Evolutionary conservation across 495 filamentous ascomycete genomes (phyloP), one percentile per base, ranked within the genome.

Genomic region (Penicillium diatomitis): DNA sequence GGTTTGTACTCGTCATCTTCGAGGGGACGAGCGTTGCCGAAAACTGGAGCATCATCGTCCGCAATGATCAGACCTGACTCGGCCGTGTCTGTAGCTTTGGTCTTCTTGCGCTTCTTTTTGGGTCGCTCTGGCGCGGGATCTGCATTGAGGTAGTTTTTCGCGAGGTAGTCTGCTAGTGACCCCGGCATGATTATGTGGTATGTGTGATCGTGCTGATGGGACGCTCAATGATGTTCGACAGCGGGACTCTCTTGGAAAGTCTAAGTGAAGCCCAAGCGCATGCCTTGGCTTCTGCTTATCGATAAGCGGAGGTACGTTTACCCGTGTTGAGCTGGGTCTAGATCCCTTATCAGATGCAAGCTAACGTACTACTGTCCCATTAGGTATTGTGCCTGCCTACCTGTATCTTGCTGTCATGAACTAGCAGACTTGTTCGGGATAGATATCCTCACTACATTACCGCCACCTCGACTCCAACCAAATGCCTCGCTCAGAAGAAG

Each of bases 81-180:
- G 40, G 68, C 62, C n/a, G 68, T 66, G 51, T 72, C 65, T 54
- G 79, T 74, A 48, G 79, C 65, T 62, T 92, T 92, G 54, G 86
- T 82, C 73, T 95, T 95, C 69, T 88, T 90, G 60, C 83, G 85
- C 60, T 90, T 89, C 62, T 85, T 83, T 29, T 79, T 77, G 8
- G 84, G 73, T 41, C 83, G 81, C 38, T 81, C 69, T n/a, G 66
- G 49, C 7, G 53, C 49, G 1, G 68, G 67, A 63, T 91, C 87
- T 32, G 87, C 85, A 4, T 78, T 88, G 34, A 99, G 83, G 69
- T 99, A 99, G 67, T 90, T 95, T 55, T 90, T 85, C 46, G 92
- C 90, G 44, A 99, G 84, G 67, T 97, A 99, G 66, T 82, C 80
- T 30, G 90, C 84, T 54, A 95, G 79, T 47, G 83, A 78, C 57